Evolutionary conservation across 2,329 filamentous ascomycete genomes (phyloP), one percentile per base, ranked within the genome.

Genomic region (Berkeleyomyces basicola): DNA sequence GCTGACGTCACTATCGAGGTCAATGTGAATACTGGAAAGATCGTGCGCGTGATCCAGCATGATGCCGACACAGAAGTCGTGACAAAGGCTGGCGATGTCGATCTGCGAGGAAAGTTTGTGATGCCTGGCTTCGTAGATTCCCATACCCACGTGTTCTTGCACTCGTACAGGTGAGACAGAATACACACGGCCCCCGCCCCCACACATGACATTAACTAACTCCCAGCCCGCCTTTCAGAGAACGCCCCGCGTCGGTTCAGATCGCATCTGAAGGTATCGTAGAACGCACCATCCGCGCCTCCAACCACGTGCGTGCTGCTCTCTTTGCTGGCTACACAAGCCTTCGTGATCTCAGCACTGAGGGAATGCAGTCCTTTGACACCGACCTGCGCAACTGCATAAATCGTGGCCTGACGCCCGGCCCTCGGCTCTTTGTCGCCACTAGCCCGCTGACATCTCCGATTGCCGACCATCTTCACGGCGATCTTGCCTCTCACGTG

Each of bases 301-400:
- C 77, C 6, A 79, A 81, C 64, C 77, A 82, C 65, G 75, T 75
- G 65, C 77, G 77, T 53, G 73, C 74, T 0, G 80, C 78, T 1
- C 72, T 84, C 7, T 70, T 79, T 23, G 79, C 81, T 0, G 82
- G 81, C 5, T 83, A 79, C 71, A 84, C 80, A 0, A 82, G 79
- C 1, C 82, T 81, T 68, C 74, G 80, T 51, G 80, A 82, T 68
- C 73, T 82, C 0, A 79, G 79, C 11, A 79, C 78, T 2, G 79
- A 82, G 67, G 74, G 75, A 0, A 73, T 81, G 64, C 71, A 73
- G 37, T 75, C 77, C 44, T 75, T 75, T 37, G 80, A 82, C 68
- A 74, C 75, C 46, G 75, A 75, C 61, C 69, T 82, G 3, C 74
- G 80, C 7, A 78, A 82, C 68, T 75, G 76, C 42, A 75, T 82